These are phyloP conservation scores for Paecilomyces sp. DNA, from an alignment of 2,329 filamentous ascomycete genomes.

Conservation along the genomic window DNA sequence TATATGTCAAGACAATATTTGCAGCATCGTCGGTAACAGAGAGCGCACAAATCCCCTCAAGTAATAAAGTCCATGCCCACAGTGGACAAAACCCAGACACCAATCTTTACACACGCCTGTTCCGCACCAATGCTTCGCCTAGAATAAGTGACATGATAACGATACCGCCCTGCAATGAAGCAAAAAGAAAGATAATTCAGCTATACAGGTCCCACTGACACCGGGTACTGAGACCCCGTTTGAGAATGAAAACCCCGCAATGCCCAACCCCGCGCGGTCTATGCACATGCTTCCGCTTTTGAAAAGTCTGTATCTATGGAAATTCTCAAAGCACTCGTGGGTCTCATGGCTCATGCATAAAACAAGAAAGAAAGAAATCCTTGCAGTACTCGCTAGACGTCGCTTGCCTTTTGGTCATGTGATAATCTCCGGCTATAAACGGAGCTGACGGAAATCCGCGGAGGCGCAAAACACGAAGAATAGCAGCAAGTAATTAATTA, in stretches of 20 bases:
- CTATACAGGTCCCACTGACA: not conserved
- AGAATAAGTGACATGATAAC: not conserved
- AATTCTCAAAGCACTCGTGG: slow-evolving; percentile 10
- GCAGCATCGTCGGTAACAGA: not conserved
- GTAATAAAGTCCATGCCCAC: not conserved
- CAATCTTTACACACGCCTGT: not conserved
- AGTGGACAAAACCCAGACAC: not conserved
- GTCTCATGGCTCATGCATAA: slow-evolving; percentile 12
- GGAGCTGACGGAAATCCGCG: not conserved
- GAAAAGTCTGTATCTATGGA: not conserved
- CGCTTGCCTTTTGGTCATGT: not conserved
- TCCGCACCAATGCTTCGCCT: not conserved
- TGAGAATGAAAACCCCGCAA: not conserved
- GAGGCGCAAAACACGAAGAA: not conserved
- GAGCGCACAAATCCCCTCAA: not conserved
- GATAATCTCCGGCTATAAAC: not conserved
- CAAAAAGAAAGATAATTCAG: not conserved
- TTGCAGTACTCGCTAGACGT: not conserved
- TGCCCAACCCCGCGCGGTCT: not conserved
- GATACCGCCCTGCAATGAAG: not conserved
- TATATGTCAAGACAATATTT: not conserved
- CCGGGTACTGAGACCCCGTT: not conserved
- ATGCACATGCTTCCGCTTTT: not conserved
- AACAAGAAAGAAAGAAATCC: slow-evolving; percentile 4
- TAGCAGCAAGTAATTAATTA: not conserved